Base-by-base conservation (phyloP, 2,329 filamentous ascomycete species). In the Colletotrichum lindemuthianum region DNA sequence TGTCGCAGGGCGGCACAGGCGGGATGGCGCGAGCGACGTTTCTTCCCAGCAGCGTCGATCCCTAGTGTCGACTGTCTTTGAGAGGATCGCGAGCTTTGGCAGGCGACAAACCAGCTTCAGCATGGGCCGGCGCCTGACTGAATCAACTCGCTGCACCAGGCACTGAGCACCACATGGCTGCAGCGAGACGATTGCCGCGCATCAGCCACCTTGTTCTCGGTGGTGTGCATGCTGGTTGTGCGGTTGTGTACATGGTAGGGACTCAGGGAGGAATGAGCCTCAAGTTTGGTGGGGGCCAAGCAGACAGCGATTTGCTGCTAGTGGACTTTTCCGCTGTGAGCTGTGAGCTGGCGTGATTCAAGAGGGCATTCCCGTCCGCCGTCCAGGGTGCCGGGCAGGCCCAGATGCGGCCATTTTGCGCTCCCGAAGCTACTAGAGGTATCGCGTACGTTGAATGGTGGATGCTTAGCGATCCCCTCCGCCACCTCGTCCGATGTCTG, bases 381-480 rank as follows among this genome's bases (percentile, higher is more conserved):
- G 45, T 51, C 45, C 44, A 65, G 40, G 50, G 61, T 56, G 34
- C 41, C 43, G 16, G 12, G n/a, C 6, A 10, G 34, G 51, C 37
- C 51, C 50, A 41, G 47, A 52, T 44, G 13, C 34, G 34, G 11
- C 45, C 15, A 43, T 56, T 33, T 61, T n/a, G 50, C 49, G 52
- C 37, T 52, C 48, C 60, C 45, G 51, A 65, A 65, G 45, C 39
- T 39, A 41, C 61, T 45, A 56, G 61, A 60, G 55, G 47, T 49
- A 45, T 61, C 45, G 36, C 32, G 8, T 39, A 49, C 45, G n/a
- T 15, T 52, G 40, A 40, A 13, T 49, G 34, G 43, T 44, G 34
- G 60, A 24, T 24, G 24, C 24, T 24, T 24, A 24, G 24, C 24
- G 5, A 24, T 24, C 4, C 24, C 24, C 24, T 24, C 11, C 33